Percentiles rank a stretch among this genome's conserved stretches.
Evolutionary conservation across 1,139 yeast genomes (phyloP).

Genomic region (Candida gigantensis): DNA sequence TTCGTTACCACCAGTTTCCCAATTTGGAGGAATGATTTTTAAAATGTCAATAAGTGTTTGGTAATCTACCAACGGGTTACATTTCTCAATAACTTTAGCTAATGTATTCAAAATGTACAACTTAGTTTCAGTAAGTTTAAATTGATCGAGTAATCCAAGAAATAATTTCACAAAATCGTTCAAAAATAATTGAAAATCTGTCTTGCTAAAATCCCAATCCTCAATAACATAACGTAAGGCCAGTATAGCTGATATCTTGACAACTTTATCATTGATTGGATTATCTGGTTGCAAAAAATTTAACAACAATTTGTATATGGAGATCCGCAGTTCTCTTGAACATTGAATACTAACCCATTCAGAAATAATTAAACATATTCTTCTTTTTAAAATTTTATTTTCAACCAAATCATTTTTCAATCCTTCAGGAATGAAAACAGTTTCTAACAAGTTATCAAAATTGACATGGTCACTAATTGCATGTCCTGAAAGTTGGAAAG

Average conservation of each 20-base stretch:
- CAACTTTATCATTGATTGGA: constrained; percentile 67
- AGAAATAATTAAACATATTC: constrained; percentile 71
- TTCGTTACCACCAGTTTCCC: constrained; percentile 67
- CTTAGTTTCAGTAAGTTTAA: constrained; percentile 72
- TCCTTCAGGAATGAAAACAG: constrained; percentile 70
- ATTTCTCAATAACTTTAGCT: constrained; percentile 62
- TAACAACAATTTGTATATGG: constrained; percentile 58
- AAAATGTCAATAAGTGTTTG: constrained; percentile 56
- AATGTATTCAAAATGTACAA: constrained; percentile 67
- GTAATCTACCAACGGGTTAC: constrained; percentile 59
- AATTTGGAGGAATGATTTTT: constrained; percentile 65
- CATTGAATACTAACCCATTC: constrained; percentile 81
- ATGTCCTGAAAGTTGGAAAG: constrained; percentile 74
- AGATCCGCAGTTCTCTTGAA: constrained; percentile 55
- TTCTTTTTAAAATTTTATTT: constrained; percentile 66
- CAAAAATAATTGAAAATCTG: constrained; percentile 65
- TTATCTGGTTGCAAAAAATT: constrained; percentile 43
- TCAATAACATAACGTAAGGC: constrained; percentile 69
- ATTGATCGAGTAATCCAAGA: constrained; percentile 43
- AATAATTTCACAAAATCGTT: constrained; percentile 53
- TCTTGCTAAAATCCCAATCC: constrained; percentile 82
- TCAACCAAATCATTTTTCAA: constrained; percentile 45
- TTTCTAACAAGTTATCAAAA: constrained; percentile 59
- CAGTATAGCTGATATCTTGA: constrained; percentile 72
- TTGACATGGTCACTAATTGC: constrained; percentile 65